Evolutionary conservation across 1,284 basidiomycete genomes (phyloP).

Genomic region (Pascua guehoae): DNA sequence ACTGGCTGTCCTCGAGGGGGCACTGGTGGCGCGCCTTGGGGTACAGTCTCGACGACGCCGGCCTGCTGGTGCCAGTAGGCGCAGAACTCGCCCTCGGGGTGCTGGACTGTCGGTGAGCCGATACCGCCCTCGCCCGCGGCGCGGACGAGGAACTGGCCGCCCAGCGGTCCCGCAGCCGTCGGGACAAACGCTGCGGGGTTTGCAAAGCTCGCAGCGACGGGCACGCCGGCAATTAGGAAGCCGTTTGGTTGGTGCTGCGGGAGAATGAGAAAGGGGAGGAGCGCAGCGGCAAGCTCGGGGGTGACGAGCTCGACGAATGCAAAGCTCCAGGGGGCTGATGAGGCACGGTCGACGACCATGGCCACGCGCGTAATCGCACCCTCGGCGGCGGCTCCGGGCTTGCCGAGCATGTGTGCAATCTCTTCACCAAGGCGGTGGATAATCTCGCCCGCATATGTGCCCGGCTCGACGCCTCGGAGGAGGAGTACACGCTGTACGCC

Average conservation of each 20-base stretch:
- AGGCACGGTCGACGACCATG: conserved; percentile 77
- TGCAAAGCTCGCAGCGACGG: conserved; percentile 83
- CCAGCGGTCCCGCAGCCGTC: conserved; percentile 55
- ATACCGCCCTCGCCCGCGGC: conserved; percentile 37
- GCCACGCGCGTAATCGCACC: conserved; percentile 81
- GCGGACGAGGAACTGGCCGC: conserved; percentile 31
- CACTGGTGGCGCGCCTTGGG: conserved; percentile 21
- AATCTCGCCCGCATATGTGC: conserved; percentile 62
- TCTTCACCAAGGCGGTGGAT: conserved; percentile 58
- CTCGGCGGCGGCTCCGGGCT: conserved; percentile 65
- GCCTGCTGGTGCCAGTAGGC: conserved; percentile 41
- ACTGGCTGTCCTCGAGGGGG: conserved; percentile 5
- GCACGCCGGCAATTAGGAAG: conserved; percentile 77
- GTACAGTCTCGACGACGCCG: conserved; percentile 29
- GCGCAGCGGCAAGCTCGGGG: conserved; percentile 61
- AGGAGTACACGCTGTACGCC: conserved; percentile 60
- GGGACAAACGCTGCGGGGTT: conserved; percentile 80
- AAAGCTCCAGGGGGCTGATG: conserved; percentile 81
- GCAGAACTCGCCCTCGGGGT: conserved; percentile 56
- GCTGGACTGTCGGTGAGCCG: conserved; percentile 47
- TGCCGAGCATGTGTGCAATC: conserved; percentile 57
- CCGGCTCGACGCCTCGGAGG: conserved; percentile 77
- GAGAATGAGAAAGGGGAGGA: conserved; percentile 75
- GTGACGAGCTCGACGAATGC: conserved; percentile 87
- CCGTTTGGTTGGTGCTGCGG: conserved; percentile 77